A percentile compares a stretch with the other conserved stretches of the same genome.
Conservation (phyloP, 2,329 filamentous ascomycete genomes). For the Lecanicillium sp. region DNA sequence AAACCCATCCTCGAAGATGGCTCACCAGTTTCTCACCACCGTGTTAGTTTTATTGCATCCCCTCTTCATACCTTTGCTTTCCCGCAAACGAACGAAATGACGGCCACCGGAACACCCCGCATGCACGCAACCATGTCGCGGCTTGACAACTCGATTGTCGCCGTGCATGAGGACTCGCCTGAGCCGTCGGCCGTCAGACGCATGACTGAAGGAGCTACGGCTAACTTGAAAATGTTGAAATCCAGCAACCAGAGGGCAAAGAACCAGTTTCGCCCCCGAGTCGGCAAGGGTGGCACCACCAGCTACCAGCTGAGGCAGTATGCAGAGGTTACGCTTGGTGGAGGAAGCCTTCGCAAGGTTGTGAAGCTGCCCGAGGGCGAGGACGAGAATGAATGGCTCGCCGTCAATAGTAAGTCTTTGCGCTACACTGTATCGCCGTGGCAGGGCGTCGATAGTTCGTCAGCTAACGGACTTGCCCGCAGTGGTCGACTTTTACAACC, state of each 20-base stretch:
- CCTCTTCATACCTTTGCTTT: conserved; percentile 5
- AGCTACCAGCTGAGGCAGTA: conserved; percentile 95
- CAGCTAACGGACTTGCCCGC: conserved; percentile 1
- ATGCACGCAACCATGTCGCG: conserved; percentile 23
- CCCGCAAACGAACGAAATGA: conserved; percentile 4
- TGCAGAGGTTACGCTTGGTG: conserved; percentile 92
- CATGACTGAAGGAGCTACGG: conserved; percentile 12
- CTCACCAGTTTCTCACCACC: conserved; percentile 34
- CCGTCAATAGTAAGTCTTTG: conserved; percentile 72
- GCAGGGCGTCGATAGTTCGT: neutral
- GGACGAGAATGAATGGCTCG: conserved; percentile 95
- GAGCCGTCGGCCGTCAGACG: conserved; percentile 5
- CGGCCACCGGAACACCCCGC: conserved; percentile 16
- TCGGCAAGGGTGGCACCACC: conserved; percentile 77
- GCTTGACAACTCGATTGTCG: conserved; percentile 22
- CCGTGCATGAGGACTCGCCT: conserved; percentile 20
- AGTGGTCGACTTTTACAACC: conserved; percentile 99
- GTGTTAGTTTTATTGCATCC: conserved; percentile 26
- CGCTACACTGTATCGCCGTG: neutral
- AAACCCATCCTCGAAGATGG: conserved; percentile 20
- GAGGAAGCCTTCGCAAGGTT: conserved; percentile 89
- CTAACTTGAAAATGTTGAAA: conserved; percentile 19
- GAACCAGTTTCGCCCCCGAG: conserved; percentile 86
- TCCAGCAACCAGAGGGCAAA: conserved; percentile 76
- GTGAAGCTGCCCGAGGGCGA: conserved; percentile 96